Conservation (phyloP, 306 rosid genomes). For the Trichosanthes cucumerina region DNA sequence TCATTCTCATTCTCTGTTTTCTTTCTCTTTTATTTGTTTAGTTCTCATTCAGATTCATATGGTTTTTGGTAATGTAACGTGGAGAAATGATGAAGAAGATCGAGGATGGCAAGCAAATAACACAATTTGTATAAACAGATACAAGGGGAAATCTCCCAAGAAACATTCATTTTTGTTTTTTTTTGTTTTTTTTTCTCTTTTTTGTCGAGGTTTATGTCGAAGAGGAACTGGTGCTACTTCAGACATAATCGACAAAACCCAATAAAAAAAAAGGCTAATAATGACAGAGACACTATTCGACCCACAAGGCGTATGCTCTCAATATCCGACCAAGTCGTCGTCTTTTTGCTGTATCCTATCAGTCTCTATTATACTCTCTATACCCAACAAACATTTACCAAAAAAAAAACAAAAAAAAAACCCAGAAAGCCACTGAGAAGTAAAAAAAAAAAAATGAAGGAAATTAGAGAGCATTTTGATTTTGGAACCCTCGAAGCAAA, state of each 20-base stretch:
- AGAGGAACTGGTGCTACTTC: neutral
- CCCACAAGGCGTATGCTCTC: neutral
- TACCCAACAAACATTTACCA: neutral
- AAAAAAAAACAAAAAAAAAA: neutral
- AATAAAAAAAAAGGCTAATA: neutral
- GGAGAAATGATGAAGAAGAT: neutral
- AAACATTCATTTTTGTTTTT: neutral
- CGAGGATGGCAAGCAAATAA: neutral
- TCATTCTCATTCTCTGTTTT: neutral
- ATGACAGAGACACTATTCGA: neutral
- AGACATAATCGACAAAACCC: neutral
- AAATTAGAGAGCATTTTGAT: slow-evolving; percentile 4
- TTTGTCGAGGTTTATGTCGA: neutral
- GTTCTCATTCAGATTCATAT: neutral
- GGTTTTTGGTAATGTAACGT: neutral
- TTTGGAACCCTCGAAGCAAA: neutral
- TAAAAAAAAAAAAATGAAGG: neutral
- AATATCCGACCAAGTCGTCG: neutral
- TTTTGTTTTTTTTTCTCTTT: neutral
- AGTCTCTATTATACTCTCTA: slow-evolving; percentile 7
- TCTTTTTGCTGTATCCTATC: neutral
- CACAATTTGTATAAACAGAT: slow-evolving; percentile 10
- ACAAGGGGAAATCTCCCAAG: neutral
- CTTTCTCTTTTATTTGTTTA: neutral
- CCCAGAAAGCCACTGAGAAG: slow-evolving; percentile 1